phyloP scores from a whole-genome alignment of 257 asterid genomes.

The Galeopsis tetrahit region DNA sequence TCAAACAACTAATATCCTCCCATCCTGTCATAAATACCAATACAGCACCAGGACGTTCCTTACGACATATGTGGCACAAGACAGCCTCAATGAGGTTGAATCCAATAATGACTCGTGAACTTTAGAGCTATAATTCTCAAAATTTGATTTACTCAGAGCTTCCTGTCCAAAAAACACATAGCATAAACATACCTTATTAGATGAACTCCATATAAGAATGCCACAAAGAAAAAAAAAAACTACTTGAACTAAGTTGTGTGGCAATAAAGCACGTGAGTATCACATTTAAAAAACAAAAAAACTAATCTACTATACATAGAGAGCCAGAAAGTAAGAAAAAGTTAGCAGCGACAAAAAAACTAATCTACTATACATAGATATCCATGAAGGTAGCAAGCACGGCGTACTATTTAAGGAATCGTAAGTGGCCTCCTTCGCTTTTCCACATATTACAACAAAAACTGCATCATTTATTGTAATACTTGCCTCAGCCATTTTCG shows the following conservation, averaged over 20 bases:
- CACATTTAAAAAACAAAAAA: slow-evolving; percentile 8
- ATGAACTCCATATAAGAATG: slow-evolving; percentile 23
- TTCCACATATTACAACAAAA: slow-evolving; percentile 94
- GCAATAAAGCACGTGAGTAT: slow-evolving; percentile 12
- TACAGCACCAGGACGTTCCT: slow-evolving; percentile 94
- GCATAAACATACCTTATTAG: slow-evolving; percentile 26
- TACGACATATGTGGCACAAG: slow-evolving; percentile 89
- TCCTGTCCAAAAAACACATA: slow-evolving; percentile 56
- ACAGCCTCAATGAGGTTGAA: slow-evolving; percentile 98
- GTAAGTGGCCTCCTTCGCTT: slow-evolving; percentile 97
- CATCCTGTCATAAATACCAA: slow-evolving; percentile 99
- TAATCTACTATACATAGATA: slow-evolving; percentile 50
- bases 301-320: slow-evolving; percentile 13
- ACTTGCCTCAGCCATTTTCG: slow-evolving; percentile 99
- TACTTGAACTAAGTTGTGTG: neutral
- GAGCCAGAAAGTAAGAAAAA: slow-evolving; percentile 26
- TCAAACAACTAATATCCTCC: slow-evolving; percentile 97
- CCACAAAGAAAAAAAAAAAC: slow-evolving; percentile 29
- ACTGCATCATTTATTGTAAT: slow-evolving; percentile 94
- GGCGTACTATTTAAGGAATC: slow-evolving; percentile 93
- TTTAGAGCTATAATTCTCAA: slow-evolving; percentile 78
- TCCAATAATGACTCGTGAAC: slow-evolving; percentile 91
- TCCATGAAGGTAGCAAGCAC: slow-evolving; percentile 96
- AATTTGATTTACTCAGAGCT: slow-evolving; percentile 80
- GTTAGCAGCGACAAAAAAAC: no score